A percentile compares a stretch with the other conserved stretches of the same genome.
Evolutionary conservation across 2,329 filamentous ascomycete species (phyloP).

Genomic region (Septoria petroselini): DNA sequence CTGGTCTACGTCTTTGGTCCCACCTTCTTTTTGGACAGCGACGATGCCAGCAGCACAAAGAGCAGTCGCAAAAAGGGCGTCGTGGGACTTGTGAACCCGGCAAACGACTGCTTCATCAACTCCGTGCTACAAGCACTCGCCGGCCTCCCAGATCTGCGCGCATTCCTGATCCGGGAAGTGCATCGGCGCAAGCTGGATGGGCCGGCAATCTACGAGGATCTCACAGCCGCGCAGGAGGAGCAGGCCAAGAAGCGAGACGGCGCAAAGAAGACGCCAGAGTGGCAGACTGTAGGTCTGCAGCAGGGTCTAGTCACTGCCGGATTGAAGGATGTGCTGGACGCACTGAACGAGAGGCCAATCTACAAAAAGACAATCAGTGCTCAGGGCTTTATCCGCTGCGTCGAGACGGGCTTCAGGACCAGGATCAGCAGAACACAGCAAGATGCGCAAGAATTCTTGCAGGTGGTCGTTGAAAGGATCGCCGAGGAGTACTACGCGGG

Average conservation of each 20-base stretch:
- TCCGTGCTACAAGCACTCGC: constrained; percentile 91
- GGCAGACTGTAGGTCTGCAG: constrained; percentile 62
- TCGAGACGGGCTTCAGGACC: constrained; percentile 84
- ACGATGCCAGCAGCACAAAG: constrained; percentile 56
- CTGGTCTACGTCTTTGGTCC: constrained; percentile 96
- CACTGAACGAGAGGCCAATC: constrained; percentile 87
- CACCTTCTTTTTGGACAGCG: constrained; percentile 91
- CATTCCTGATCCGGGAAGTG: constrained; percentile 89
- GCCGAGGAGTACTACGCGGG: constrained; percentile 94
- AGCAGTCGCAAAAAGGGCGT: constrained; percentile 75
- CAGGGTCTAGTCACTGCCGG: constrained; percentile 79
- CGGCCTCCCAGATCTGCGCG: constrained; percentile 79
- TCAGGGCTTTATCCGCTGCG: constrained; percentile 72
- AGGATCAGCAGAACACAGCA: constrained; percentile 93
- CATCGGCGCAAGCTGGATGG: constrained; percentile 80
- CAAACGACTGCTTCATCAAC: constrained; percentile 84
- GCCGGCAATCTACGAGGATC: constrained; percentile 68
- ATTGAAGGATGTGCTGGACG: constrained; percentile 87
- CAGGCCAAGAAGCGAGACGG: constrained; percentile 59
- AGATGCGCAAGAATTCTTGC: constrained; percentile 95
- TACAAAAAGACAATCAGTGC: constrained; percentile 92
- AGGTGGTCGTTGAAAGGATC: constrained; percentile 86
- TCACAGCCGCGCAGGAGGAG: constrained; percentile 49
- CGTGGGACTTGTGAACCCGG: constrained; percentile 83
- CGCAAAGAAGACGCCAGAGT: constrained; percentile 39